Conservation (phyloP, 306 rosid genomes). For the Urtica urens region DNA sequence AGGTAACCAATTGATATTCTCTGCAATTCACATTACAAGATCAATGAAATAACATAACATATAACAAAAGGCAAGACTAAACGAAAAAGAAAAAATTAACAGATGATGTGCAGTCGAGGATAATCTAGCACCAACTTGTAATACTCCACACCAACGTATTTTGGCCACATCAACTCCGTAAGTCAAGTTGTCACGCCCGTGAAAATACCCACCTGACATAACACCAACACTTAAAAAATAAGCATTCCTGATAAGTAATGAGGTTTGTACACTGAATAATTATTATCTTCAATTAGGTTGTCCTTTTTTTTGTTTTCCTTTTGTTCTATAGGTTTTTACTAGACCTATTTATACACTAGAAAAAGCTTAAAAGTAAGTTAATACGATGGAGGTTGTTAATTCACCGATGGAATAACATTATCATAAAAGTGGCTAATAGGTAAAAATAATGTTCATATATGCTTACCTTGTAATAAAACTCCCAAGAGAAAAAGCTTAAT, state of each 20-base stretch:
- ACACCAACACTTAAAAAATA: conserved; percentile 22
- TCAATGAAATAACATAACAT: background rate
- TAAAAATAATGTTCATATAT: background rate
- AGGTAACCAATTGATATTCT: conserved; percentile 73
- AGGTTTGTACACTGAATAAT: background rate
- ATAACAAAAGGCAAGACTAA: background rate
- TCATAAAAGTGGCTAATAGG: too few relatives aligned
- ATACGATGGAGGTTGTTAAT: too few relatives aligned
- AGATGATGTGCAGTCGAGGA: background rate
- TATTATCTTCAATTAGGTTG: too few relatives aligned
- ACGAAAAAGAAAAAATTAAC: background rate
- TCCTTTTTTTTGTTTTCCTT: too few relatives aligned
- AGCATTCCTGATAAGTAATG: conserved; percentile 7
- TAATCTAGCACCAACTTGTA: conserved; percentile 34
- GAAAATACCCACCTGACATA: conserved; percentile 67
- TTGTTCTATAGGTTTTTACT: too few relatives aligned
- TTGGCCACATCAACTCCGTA: conserved; percentile 63
- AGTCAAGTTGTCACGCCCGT: conserved; percentile 46
- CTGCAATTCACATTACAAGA: conserved; percentile 24
- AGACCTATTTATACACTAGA: too few relatives aligned
- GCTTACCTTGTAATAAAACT: conserved; percentile 47
- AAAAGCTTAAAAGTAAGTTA: too few relatives aligned
- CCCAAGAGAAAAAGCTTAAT: conserved; percentile 64
- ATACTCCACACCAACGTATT: conserved; percentile 64
- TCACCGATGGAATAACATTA: too few relatives aligned